A percentile compares a stretch with the other conserved stretches of the same genome.
These are phyloP conservation scores for Lachnellula arida DNA, from an alignment of 2,329 filamentous ascomycete species.

Conservation along the genomic window DNA sequence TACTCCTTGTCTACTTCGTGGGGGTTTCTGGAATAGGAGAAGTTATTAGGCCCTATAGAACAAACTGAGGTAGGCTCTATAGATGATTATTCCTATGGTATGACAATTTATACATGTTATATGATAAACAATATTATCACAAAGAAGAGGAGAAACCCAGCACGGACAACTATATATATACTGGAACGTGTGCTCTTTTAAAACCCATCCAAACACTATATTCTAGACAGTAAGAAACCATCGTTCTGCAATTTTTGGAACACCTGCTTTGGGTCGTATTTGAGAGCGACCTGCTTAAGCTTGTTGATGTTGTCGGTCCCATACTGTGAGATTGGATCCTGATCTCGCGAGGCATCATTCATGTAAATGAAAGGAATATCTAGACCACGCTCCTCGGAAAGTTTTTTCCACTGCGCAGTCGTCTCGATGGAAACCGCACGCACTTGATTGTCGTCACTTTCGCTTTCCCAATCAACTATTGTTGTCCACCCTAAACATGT, in stretches of 20 bases:
- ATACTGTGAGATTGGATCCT: conserved; percentile 40
- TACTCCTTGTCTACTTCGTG: too few species aligned
- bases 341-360: conserved; percentile 41
- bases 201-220: too few species aligned
- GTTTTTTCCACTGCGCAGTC: neutral
- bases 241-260: conserved; percentile 31
- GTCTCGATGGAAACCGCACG: neutral
- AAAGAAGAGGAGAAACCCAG: too few species aligned
- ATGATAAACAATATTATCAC: too few species aligned
- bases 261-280: conserved; percentile 36
- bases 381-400: neutral
- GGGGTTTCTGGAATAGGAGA: too few species aligned
- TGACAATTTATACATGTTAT: too few species aligned
- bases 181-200: too few species aligned
- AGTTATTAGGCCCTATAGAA: too few species aligned
- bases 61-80: too few species aligned
- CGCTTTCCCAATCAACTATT: conserved; percentile 2
- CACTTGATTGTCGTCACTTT: neutral
- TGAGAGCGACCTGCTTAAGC: conserved; percentile 28
- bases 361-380: conserved; percentile 26
- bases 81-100: too few species aligned
- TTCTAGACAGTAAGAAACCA: conserved; percentile 2
- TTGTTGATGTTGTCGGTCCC: conserved; percentile 36
- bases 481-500: conserved; percentile 1
- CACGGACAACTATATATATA: too few species aligned